Evolutionary conservation across 192 early-diverging fungal genomes (phyloP).

Genomic region (Coemansia reversa): DNA sequence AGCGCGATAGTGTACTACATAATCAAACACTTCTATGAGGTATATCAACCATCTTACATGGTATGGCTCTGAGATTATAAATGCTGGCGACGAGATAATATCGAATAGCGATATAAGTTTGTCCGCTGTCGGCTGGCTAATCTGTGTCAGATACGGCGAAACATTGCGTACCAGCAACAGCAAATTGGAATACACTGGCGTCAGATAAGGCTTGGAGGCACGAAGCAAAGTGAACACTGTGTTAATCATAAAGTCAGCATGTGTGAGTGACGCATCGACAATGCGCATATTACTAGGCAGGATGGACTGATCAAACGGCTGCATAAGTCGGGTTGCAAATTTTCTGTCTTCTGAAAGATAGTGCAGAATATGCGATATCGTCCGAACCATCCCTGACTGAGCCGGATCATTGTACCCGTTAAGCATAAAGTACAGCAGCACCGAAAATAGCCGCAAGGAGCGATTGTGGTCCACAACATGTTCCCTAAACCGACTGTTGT

Average conservation of each 20-base stretch:
- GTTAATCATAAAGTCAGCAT: constrained; percentile 84
- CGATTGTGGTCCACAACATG: constrained; percentile 52
- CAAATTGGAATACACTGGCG: constrained; percentile 73
- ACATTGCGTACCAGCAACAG: constrained; percentile 81
- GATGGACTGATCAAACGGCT: constrained; percentile 55
- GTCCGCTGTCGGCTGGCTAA: constrained; percentile 68
- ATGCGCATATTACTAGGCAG: constrained; percentile 60
- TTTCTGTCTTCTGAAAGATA: constrained; percentile 48
- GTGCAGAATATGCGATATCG: constrained; percentile 59
- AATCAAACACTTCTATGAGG: constrained; percentile 79
- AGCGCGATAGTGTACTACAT: constrained; percentile 82
- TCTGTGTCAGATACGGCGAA: constrained; percentile 73
- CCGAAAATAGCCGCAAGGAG: constrained; percentile 40
- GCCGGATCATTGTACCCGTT: constrained; percentile 40
- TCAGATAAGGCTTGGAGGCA: constrained; percentile 65
- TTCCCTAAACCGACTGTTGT: constrained; percentile 60
- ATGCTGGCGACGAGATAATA: constrained; percentile 75
- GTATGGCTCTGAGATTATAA: constrained; percentile 73
- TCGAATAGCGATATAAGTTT: constrained; percentile 73
- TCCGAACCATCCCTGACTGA: constrained; percentile 68
- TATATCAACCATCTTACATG: constrained; percentile 76
- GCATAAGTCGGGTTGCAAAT: constrained; percentile 52
- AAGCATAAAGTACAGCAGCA: constrained; percentile 54
- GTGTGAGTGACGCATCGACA: constrained; percentile 60
- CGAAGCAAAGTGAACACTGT: constrained; percentile 74